Evolutionary conservation across 148 eudicot genomes (phyloP), one percentile per base, ranked within the genome.

Genomic region (Diospyros kaki): DNA sequence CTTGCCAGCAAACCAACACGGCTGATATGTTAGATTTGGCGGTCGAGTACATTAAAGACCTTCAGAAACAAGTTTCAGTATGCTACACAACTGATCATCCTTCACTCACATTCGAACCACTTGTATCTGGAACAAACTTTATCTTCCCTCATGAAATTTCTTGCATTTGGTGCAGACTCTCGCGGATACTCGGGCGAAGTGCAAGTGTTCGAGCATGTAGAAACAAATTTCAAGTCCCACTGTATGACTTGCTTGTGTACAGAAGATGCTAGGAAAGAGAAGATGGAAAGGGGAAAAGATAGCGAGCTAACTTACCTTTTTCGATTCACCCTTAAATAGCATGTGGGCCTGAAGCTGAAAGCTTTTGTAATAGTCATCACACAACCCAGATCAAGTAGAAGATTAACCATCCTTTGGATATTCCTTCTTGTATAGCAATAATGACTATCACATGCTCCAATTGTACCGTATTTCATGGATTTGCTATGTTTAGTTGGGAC

Each of bases 91-190:
- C 4, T 48, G 8, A n/a, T 45, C 11, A 13, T 12, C 45, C 50
- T 10, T 48, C 8, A 0, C 0, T 60, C 18, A 43, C 17, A 17
- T 18, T 61, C 43, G 39, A 40, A n/a, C 58, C 78, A 67, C 76
- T 50, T 64, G 75, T 44, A 68, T 63, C 12, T 42, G 72, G 38
- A 56, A 43, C 65, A 46, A 46, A 50, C 53, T 58, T 61, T 55
- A 62, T 64, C 69, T 76, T 58, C 43, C 71, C 73, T 73, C 14
- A 10, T 69, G 10, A 11, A 13, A 74, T 58, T 78, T 63, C 50
- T 62, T 52, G 39, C 42, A 58, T 77, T 77, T 77, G 46, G 45
- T 82, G 74, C 46, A 85, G 85, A 69, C 67, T n/a, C 83, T 85
- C 58, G 68, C 78, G 46, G 76, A 78, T 7, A 75, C 67, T 6